Base-by-base conservation (phyloP, 768 basidiomycete species). In the Suillus discolor region DNA sequence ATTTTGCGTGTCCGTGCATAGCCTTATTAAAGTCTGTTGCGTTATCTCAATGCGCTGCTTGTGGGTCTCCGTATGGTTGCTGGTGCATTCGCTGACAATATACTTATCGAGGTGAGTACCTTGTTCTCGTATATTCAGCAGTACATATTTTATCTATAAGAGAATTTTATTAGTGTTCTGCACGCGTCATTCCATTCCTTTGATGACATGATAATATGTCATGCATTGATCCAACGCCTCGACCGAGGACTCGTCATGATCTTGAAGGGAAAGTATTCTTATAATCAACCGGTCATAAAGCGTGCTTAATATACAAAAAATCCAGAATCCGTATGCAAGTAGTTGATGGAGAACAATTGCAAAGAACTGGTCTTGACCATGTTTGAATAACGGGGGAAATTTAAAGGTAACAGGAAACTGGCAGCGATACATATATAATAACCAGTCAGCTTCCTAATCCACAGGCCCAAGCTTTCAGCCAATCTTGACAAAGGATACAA, bases 11-110 rank as follows among this genome's bases (percentile, higher is more conserved):
- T n/a, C n/a, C n/a, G n/a, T n/a, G n/a, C n/a, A n/a, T n/a, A n/a
- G n/a, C n/a, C n/a, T n/a, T n/a, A n/a, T n/a, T n/a, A n/a, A n/a
- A n/a, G n/a, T n/a, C n/a, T n/a, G n/a, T n/a, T n/a, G n/a, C n/a
- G n/a, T n/a, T n/a, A n/a, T n/a, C n/a, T n/a, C n/a, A n/a, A n/a
- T 65, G 71, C 71, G 11, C 79, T 79, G 25, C 71, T 79, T 57
- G 70, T 70, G 2, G 71, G 71, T 38, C 61, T 75, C 12, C 65
- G 66, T n/a, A 60, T 77, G 13, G 67, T 68, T 57, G 67, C 65
- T 2, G 69, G 68, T 6, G 74, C 72, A 13, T 70, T 79, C 25
- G 73, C 73, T 12, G 57, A 75, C 39, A 79, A 79, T 57, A 79
- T 79, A 39, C 75, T 78, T 18, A 65, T 74, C 57, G 79, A 79